Base-by-base conservation (phyloP, 2,329 filamentous ascomycete genomes). In the Phyllosticta capitalensis region DNA sequence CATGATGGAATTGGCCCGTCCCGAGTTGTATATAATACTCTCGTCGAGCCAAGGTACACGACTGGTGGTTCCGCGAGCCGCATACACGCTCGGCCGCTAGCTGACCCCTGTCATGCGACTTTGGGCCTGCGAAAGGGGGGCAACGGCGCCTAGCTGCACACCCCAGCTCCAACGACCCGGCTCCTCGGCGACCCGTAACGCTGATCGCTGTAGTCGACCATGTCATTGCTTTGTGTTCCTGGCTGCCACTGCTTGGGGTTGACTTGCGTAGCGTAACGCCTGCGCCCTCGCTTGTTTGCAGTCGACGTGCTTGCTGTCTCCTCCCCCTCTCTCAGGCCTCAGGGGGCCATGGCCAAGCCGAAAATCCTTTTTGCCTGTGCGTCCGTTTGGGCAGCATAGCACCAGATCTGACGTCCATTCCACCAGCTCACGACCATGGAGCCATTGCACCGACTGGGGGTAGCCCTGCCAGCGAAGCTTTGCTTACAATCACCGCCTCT, bases 341-440 rank as follows among this genome's bases (percentile, higher is more conserved):
- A 60, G 58, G 58, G 58, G 58, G 22, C 53, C 49, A 53, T 45
- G 38, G 58, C 58, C 58, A 55, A 55, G 52, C 58, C 58, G 58
- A 45, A 60, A 52, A 55, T 55, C 53, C 58, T 60, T 60, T 59
- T 51, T 19, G 21, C 48, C 58, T 55, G 52, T 51, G 58, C 58
- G 48, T 45, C 48, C 33, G 26, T 60, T 60, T 55, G 58, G 58
- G 58, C 58, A 60, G 52, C 58, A 60, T 60, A 60, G 28, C 56
- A 59, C 56, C 57, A 52, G 58, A 60, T 60, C 52, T 55, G 58
- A 60, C 52, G n/a, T n/a, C n/a, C 56, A 26, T 60, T 55, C 58
- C 58, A 60, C 53, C 52, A 52, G 45, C 26, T 55, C 53, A 55
- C 33, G 52, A 60, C 53, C 48, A 51, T 52, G 58, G 38, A 60